Evolutionary conservation across 495 filamentous ascomycete species (phyloP), one percentile per base, ranked within the genome.

Genomic region (Aspergillus affinis): DNA sequence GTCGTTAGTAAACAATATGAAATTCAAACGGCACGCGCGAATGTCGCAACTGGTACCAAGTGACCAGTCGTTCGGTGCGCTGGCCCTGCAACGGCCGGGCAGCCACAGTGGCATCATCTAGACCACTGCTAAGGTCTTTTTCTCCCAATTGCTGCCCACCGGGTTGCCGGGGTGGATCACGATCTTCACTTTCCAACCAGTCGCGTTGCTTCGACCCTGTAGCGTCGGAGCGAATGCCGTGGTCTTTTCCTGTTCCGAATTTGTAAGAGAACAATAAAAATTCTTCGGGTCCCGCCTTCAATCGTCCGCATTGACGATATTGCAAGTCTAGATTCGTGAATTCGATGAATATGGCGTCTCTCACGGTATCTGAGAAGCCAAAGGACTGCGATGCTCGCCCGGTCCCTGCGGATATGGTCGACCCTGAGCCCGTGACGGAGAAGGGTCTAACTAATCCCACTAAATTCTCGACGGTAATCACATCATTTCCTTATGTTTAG

Each of bases 21-120:
- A 2, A 26, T 26, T 26, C 23, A 26, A 26, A 26, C 23, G 23
- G 23, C 23, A 26, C 4, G 23, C 23, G 29, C 29, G 6, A 32
- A 32, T 10, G 29, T 32, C 29, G 29, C 29, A 26, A 26, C 23
- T 26, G 23, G 23, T 2, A 2, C 8, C 29, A 32, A 32, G 3
- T 32, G 29, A 32, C 29, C 10, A 7, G 29, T 32, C 29, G 23
- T 8, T 32, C 6, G 7, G 29, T 32, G 29, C 29, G 29, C 29
- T 32, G 29, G 29, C 29, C 3, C 23, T 26, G 29, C 7, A 0
- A 32, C 29, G 29, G 29, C 3, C 10, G 29, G 1, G 1, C 29
- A 32, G 29, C 6, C 29, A 32, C 29, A 32, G 29, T 32, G 29
- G 54, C 20, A 30, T 48, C 44, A 48, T 57, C 17, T 54, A 32